Evolutionary conservation across 352 stramenopile species (phyloP), one percentile per base, ranked within the genome.

Genomic region (Aphanomyces stellatus): DNA sequence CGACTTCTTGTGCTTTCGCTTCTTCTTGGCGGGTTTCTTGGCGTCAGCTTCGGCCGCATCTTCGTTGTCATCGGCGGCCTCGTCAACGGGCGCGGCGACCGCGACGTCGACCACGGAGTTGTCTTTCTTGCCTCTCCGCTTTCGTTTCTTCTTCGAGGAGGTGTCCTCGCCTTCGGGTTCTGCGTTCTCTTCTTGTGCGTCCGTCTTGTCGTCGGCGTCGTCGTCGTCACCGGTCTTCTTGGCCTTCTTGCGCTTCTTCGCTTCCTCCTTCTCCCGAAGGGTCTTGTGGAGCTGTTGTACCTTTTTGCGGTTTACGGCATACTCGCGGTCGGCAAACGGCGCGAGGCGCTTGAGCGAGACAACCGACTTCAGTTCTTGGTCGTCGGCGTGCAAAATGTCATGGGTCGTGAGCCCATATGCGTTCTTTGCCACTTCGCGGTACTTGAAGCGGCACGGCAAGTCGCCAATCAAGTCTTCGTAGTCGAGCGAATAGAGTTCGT

Each of bases 391-490:
- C 69, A 99, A 89, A 71, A 99, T 99, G 70, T 99, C 97, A 51
- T 99, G 90, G 6, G 93, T 90, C 19, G 88, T 96, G 27, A 99
- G 77, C 17, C 97, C 97, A 76, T 98, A 99, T 71, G 91, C 91
- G 65, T 99, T 98, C 28, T 82, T 77, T 51, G 88, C 79, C 4
- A 99, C 97, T 51, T 91, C 74, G 10, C 88, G 85, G 78, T 99
- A 99, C 74, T 99, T 98, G 81, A 99, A 99, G 25, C 97, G 87
- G 49, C 93, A 98, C 53, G 96, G 96, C 71, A 99, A 86, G 69
- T 97, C 96, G 24, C 91, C 96, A 69, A 99, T 98, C 42, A 99
- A 88, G 70, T 99, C 97, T 76, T 99, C 97, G 71, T 99, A 99
- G 76, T 99, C 97, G 27, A 99, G 80, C 46, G 96, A 91, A 75